These are phyloP conservation scores for Diphasiastrum complanatum DNA, from an alignment of 83 land plant species.

Conservation along the genomic window DNA sequence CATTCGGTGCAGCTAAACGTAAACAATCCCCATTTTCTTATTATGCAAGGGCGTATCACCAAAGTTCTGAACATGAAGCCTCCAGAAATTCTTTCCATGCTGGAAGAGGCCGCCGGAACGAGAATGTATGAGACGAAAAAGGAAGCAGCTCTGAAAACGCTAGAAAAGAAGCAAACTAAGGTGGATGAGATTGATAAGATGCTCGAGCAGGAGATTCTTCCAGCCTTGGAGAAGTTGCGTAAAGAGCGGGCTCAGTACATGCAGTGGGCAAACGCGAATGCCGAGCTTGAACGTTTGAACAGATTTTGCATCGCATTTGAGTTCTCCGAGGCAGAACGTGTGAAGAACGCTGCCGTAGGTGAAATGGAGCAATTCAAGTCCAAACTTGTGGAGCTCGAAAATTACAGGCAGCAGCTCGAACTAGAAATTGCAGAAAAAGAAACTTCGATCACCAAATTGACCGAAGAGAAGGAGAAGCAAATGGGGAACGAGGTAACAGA, in stretches of 20 bases:
- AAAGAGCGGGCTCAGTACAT: constrained; percentile 81
- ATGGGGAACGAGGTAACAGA: constrained; percentile 65
- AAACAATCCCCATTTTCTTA: constrained; percentile 97
- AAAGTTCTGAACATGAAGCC: constrained; percentile 99
- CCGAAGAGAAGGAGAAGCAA: constrained; percentile 65
- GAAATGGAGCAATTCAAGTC: constrained; percentile 46
- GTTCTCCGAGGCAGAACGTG: constrained; percentile 65
- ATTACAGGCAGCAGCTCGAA: constrained; percentile 19
- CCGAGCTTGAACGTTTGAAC: constrained; percentile 68
- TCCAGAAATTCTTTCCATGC: constrained; percentile 94
- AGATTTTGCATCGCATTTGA: constrained; percentile 94
- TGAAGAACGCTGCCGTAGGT: constrained; percentile 48
- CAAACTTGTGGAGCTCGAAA: constrained; percentile 51
- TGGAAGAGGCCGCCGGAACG: constrained; percentile 98
- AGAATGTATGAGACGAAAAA: constrained; percentile 97
- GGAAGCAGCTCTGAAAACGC: constrained; percentile 86
- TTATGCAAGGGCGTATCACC: constrained; percentile 99
- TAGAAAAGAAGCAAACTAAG: constrained; percentile 93
- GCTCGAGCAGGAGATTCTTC: constrained; percentile 87
- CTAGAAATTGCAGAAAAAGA: constrained; percentile 60
- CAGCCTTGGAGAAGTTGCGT: constrained; percentile 86
- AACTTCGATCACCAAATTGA: constrained; percentile 37
- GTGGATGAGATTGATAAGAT: constrained; percentile 94
- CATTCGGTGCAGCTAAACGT: constrained; percentile 98
- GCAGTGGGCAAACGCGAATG: constrained; percentile 96